A percentile compares a stretch with the other conserved stretches of the same genome.
phyloP scores from a whole-genome alignment of 495 filamentous ascomycete genomes.

The Penicillium chermesinum region DNA sequence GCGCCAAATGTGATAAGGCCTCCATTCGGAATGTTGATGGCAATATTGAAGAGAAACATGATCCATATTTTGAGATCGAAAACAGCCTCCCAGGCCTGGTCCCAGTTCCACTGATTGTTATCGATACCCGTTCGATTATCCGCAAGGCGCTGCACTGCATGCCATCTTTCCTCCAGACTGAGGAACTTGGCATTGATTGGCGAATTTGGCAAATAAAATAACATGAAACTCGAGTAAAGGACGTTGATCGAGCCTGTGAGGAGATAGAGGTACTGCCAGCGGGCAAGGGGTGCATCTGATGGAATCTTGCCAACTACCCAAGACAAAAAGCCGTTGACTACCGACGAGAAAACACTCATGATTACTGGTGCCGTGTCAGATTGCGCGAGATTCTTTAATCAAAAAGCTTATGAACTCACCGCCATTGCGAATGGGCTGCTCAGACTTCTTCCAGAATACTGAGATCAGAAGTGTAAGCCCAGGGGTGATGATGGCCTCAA shows the following conservation, averaged over 20 bases:
- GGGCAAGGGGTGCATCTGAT: neutral
- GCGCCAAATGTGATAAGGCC: slow-evolving; percentile 32
- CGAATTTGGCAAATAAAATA: slow-evolving; percentile 47
- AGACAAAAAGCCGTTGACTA: neutral
- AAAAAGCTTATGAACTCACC: no score
- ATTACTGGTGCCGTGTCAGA: no score
- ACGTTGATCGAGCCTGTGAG: slow-evolving; percentile 28
- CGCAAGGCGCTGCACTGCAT: slow-evolving; percentile 49
- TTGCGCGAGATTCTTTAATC: no score
- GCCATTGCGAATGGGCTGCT: no score
- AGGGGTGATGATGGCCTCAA: no score
- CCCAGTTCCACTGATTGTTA: slow-evolving; percentile 42
- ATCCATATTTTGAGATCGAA: slow-evolving; percentile 39
- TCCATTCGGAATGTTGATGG: slow-evolving; percentile 29
- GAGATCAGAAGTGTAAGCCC: no score
- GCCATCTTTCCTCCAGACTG: slow-evolving; percentile 37
- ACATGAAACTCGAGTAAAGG: slow-evolving; percentile 30
- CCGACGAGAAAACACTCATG: no score
- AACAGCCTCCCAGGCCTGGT: slow-evolving; percentile 45
- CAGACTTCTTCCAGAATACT: no score
- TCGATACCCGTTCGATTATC: slow-evolving; percentile 51
- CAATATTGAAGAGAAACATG: slow-evolving; percentile 23
- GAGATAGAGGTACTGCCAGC: neutral
- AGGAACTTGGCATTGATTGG: slow-evolving; percentile 44
- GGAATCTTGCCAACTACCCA: neutral